These are phyloP conservation scores for Actinomucor elegans DNA, from an alignment of 371 early-diverging fungal species.

Conservation along the genomic window DNA sequence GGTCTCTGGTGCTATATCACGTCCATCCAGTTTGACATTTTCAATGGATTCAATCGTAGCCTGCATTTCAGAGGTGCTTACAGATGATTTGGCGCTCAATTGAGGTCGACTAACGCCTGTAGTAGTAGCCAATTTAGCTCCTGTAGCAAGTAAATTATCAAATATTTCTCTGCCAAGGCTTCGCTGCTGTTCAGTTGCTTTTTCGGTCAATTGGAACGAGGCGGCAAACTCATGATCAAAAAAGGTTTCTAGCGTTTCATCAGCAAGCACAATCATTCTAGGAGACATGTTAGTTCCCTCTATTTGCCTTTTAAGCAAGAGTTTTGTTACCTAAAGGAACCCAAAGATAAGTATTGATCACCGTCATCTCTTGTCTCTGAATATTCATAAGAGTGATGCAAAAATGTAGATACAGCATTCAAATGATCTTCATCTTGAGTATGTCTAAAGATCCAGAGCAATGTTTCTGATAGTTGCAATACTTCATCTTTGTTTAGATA, in stretches of 20 bases:
- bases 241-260: slow-evolving; percentile 69
- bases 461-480: slow-evolving; percentile 85
- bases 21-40: neutral
- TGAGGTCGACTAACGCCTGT: slow-evolving; percentile 24
- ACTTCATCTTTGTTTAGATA: slow-evolving; percentile 79
- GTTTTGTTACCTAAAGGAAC: slow-evolving; percentile 37
- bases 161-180: slow-evolving; percentile 60
- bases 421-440: slow-evolving; percentile 64
- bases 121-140: slow-evolving; percentile 36
- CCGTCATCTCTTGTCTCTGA: slow-evolving; percentile 47
- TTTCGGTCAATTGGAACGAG: slow-evolving; percentile 67
- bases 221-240: slow-evolving; percentile 66
- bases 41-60: slow-evolving; percentile 10
- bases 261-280: slow-evolving; percentile 74
- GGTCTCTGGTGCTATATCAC: neutral
- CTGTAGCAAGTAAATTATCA: slow-evolving; percentile 51
- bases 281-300: too few relatives aligned
- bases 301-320: too few relatives aligned
- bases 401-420: slow-evolving; percentile 68
- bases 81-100: slow-evolving; percentile 7
- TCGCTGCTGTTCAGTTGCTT: slow-evolving; percentile 56
- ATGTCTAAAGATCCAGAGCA: slow-evolving; percentile 76
- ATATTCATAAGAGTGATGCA: slow-evolving; percentile 70
- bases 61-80: slow-evolving; percentile 16
- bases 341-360: slow-evolving; percentile 37